These are phyloP conservation scores for Mallotus japonicus DNA, from an alignment of 441 rosid genomes.

Conservation along the genomic window DNA sequence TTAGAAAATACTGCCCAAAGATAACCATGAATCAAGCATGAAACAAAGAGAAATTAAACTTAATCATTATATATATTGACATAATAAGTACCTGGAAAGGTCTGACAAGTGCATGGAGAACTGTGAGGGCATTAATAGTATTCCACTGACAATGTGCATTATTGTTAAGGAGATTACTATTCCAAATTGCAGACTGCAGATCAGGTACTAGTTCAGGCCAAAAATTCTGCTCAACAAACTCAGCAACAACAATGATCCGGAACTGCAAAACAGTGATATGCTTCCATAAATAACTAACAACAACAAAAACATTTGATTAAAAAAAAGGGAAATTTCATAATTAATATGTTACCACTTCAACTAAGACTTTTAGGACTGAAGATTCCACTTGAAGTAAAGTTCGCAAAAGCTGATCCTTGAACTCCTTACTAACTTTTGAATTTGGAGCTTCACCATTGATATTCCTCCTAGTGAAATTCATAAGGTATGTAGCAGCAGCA, in stretches of 20 bases:
- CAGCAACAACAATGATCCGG: conserved; percentile 53
- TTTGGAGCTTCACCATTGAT: conserved; percentile 32
- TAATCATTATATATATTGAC: background rate
- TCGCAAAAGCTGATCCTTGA: conserved; percentile 71
- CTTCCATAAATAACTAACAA: conserved; percentile 2
- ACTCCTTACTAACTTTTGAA: conserved; percentile 58
- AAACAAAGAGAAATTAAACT: conserved; percentile 10
- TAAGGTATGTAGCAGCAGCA: conserved; percentile 81
- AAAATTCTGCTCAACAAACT: conserved; percentile 61
- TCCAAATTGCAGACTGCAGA: conserved; percentile 58
- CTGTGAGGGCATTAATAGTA: conserved; percentile 55
- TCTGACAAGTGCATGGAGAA: conserved; percentile 59
- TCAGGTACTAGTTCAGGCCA: conserved; percentile 84
- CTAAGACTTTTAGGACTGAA: conserved; percentile 63
- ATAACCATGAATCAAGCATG: conserved; percentile 4
- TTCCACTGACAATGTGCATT: conserved; percentile 44
- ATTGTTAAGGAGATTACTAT: conserved; percentile 45
- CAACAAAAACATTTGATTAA: background rate
- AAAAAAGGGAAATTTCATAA: background rate
- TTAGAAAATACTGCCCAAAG: conserved; percentile 63
- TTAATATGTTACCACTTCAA: conserved; percentile 54
- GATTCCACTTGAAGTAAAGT: conserved; percentile 60
- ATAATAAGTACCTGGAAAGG: conserved; percentile 69
- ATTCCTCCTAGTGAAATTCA: conserved; percentile 61
- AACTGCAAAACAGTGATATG: conserved; percentile 45